Base-by-base conservation (phyloP, 306 rosid species). In the Gynostemma pentaphyllum region DNA sequence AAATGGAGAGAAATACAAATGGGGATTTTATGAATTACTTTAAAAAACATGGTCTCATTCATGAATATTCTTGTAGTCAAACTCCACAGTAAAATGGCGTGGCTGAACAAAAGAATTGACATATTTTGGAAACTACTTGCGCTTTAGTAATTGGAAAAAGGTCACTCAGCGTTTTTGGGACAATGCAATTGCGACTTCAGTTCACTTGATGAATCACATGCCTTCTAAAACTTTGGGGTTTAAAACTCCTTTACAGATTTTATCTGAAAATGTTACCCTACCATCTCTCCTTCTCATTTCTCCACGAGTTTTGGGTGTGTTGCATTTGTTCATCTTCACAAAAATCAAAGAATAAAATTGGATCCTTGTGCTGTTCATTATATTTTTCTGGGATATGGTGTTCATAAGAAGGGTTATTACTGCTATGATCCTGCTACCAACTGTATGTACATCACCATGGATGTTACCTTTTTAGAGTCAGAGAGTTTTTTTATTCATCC, bases 31-130 rank as follows among this genome's bases (percentile, higher is more conserved):
- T 4, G 4, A 18, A 4, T 22, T 67, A 63, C 11, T 73, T 73
- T 19, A 27, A 62, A 2, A 0, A 0, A 0, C 37, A 68, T 53
- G 52, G 74, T 6, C 23, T 68, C 4, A 10, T 62, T 0, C 74
- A 74, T 69, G 74, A 74, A 52, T 68, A 54, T 44, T 52, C 47
- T 0, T 68, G 62, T 18, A 11, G 74, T 45, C 48, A 69, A 4
- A 68, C 71, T 11, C 68, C 70, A 9, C 21, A 42, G 18, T 26
- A 67, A 37, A 51, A 22, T 16, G 26, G 40, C 4, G 12, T 67
- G 1, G 7, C 27, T 12, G 7, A 51, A 16, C n/a, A 19, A 9
- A 48, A 66, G 12, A 48, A 48, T 5, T 0, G 22, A 2, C 60
- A 21, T 48, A 34, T 66, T 3, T 46, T 46, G 16, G 30, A 46